A percentile compares a stretch with the other conserved stretches of the same genome.
Conservation (phyloP, 805 yeast genomes). For the Cyberlindnera xishuangbannaensis region DNA sequence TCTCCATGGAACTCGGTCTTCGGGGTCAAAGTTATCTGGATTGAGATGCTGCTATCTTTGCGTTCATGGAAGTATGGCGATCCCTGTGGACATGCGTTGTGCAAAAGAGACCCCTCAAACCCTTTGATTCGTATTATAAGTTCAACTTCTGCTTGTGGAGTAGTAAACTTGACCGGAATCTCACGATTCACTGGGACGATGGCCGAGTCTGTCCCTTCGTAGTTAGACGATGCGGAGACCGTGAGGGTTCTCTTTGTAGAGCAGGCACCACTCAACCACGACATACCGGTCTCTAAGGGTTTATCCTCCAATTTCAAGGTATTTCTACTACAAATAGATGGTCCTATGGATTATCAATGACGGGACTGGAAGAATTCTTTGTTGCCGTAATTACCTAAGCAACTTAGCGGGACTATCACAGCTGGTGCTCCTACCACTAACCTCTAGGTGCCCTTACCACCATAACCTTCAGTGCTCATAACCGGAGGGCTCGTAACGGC, state of each 20-base stretch:
- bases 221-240: conserved; percentile 10
- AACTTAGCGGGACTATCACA: too few species aligned
- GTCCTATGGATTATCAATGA: too few species aligned
- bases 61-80: conserved; percentile 20
- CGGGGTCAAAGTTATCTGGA: conserved; percentile 39
- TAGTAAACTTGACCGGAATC: background rate
- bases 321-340: too few species aligned
- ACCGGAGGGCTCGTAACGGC: too few species aligned
- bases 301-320: too few species aligned
- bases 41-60: conserved; percentile 26
- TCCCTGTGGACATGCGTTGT: background rate
- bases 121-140: background rate
- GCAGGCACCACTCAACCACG: background rate
- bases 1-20: conserved; percentile 38
- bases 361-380: too few species aligned
- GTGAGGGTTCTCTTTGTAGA: conserved; percentile 2
- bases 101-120: background rate
- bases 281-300: too few species aligned
- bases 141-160: background rate
- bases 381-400: too few species aligned
- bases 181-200: conserved; percentile 42
- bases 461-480: too few species aligned
- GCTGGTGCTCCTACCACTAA: too few species aligned
- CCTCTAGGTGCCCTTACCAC: too few species aligned
- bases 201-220: conserved; percentile 9